Base-by-base conservation (phyloP, 768 basidiomycete genomes). In the Symmetrospora coprosmae region DNA sequence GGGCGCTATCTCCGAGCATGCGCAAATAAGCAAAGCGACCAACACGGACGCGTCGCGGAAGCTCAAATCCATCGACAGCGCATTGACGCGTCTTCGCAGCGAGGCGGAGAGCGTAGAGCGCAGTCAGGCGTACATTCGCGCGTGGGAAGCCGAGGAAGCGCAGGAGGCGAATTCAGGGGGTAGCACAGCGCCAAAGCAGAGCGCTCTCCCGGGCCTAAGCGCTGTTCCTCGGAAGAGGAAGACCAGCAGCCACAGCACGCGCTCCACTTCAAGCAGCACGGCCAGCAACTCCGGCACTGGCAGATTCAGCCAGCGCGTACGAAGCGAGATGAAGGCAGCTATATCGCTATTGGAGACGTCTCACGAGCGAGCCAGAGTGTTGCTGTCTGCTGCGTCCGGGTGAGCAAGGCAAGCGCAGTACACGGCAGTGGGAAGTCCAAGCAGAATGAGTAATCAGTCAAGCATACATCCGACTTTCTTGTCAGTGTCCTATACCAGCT, bases 1-100 rank as follows among this genome's bases (percentile, higher is more conserved):
- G 23, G 9, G 16, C 8, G 21, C 49, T 35, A 34, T 50, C 11
- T 8, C 16, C 9, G 49, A 50, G 13, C 49, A 50, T 9, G n/a
- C 34, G 49, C 49, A 50, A 28, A 28, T 50, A 14, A 23, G 49
- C 23, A 50, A 50, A 50, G 49, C 49, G 14, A 35, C 49, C 23
- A 35, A 35, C 25, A 50, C 27, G 11, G 27, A 34, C 31, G 31
- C 31, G 13, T 50, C 49, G 9, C 8, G 49, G 23, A 50, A 50
- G 49, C 49, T 50, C 17, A 50, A 35, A 23, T 28, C 49, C 16
- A 28, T 50, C 13, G 8, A 50, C 8, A 23, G 49, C 34, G 49
- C 49, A 11, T 17, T 50, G 11, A 23, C 9, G 8, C 8, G 27
- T 28, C 21, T 50, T 8, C 11, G 9, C 13, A 11, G n/a, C 8